Percentiles rank a stretch among this genome's conserved stretches.
Evolutionary conservation across 495 filamentous ascomycete genomes (phyloP).

Genomic region (Neurospora sp.): DNA sequence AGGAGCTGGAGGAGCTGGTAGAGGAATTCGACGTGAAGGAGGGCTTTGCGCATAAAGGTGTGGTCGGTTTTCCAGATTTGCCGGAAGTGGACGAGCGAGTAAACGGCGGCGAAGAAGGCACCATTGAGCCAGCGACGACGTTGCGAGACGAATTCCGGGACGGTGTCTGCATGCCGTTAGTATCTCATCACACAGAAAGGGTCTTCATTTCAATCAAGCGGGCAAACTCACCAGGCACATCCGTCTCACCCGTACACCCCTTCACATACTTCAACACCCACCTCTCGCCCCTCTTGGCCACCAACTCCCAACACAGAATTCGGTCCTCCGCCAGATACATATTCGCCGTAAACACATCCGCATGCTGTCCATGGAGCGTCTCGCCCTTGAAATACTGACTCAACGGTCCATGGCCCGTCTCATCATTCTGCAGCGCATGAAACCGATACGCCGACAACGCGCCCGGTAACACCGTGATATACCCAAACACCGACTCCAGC

Average conservation of each 20-base stretch:
- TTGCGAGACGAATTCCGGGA: constrained; percentile 93
- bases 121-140: constrained; percentile 95
- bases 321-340: constrained; percentile 99
- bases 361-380: constrained; percentile 90
- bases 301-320: constrained; percentile 98
- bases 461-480: constrained; percentile 93
- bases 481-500: constrained; percentile 92
- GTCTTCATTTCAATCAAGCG: not conserved
- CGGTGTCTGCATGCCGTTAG: constrained; percentile 42
- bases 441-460: constrained; percentile 93
- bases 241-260: constrained; percentile 88
- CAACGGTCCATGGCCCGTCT: constrained; percentile 82
- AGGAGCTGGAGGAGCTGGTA: constrained; percentile 86
- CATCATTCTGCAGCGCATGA: constrained; percentile 93
- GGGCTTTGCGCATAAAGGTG: constrained; percentile 73
- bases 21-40: constrained; percentile 90
- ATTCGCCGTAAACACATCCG: constrained; percentile 97
- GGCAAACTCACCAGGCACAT: constrained; percentile 70
- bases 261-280: constrained; percentile 99
- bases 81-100: constrained; percentile 87
- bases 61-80: constrained; percentile 96
- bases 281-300: constrained; percentile 86
- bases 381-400: constrained; percentile 99
- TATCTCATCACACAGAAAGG: not conserved
- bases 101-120: constrained; percentile 97